Evolutionary conservation across 1,139 yeast genomes (phyloP).

Genomic region (Kurtzmaniella quercitrusa): DNA sequence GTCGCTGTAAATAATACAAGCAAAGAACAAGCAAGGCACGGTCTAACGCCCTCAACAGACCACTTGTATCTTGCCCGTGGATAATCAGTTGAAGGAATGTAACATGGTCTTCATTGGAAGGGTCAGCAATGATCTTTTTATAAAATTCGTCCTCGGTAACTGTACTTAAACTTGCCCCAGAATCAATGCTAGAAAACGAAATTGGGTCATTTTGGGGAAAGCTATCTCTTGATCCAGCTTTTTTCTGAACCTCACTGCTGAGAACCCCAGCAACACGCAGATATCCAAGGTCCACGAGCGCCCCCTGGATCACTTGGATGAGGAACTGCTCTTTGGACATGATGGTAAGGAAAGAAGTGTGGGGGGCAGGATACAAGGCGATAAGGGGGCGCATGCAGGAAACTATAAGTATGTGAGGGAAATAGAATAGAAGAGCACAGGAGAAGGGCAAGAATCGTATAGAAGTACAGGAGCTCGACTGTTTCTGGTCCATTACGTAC

Average conservation of each 20-base stretch:
- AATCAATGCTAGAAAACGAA: neutral
- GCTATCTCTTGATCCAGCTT: neutral
- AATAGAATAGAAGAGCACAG: too few species aligned
- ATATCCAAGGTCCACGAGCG: constrained; percentile 6
- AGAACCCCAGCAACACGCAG: constrained; percentile 1
- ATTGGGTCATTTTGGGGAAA: neutral
- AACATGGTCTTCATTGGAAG: constrained; percentile 9
- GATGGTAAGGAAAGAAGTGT: neutral
- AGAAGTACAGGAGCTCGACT: too few species aligned
- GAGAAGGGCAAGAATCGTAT: too few species aligned
- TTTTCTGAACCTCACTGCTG: constrained; percentile 3
- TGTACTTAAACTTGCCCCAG: neutral
- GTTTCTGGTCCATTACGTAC: too few species aligned
- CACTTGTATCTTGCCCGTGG: neutral
- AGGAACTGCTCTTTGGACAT: constrained; percentile 3
- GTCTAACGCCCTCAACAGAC: neutral
- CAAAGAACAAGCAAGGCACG: neutral
- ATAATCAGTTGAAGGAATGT: neutral
- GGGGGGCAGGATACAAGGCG: neutral
- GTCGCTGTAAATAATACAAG: neutral
- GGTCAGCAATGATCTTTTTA: constrained; percentile 7
- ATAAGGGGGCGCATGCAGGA: neutral
- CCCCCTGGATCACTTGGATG: constrained; percentile 5
- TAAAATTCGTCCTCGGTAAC: constrained; percentile 11
- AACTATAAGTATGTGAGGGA: neutral